These are phyloP conservation scores for Ogataea henricii DNA, from an alignment of 805 yeast species.

Conservation along the genomic window DNA sequence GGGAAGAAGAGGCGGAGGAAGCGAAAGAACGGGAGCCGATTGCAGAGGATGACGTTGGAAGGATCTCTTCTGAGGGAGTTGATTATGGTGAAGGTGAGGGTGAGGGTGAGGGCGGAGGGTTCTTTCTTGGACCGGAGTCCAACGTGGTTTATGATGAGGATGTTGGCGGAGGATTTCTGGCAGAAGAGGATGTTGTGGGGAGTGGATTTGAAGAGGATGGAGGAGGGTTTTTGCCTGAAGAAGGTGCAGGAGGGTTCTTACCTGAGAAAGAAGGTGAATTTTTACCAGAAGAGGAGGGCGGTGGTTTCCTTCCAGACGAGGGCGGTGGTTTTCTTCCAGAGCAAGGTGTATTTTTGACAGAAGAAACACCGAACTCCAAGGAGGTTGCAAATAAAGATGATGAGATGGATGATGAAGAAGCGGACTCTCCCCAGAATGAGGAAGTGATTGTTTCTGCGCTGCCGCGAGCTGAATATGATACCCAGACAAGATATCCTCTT, in stretches of 20 bases:
- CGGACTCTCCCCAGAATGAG: no score
- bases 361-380: no score
- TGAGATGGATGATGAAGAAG: background rate
- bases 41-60: no score
- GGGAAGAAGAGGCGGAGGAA: slow-evolving; percentile 23
- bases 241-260: slow-evolving; percentile 3
- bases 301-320: slow-evolving; percentile 12
- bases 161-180: slow-evolving; percentile 11
- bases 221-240: slow-evolving; percentile 4
- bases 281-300: slow-evolving; percentile 1
- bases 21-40: no score
- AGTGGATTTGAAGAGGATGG: slow-evolving; percentile 7
- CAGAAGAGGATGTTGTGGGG: no score
- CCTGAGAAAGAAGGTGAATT: background rate
- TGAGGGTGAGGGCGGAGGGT: slow-evolving; percentile 19
- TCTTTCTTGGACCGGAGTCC: slow-evolving; percentile 6
- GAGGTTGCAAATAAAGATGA: no score
- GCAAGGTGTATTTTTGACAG: slow-evolving; percentile 9
- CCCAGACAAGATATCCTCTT: background rate
- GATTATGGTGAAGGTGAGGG: no score
- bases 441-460: no score
- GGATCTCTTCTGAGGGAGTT: no score
- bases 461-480: background rate
- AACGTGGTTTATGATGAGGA: slow-evolving; percentile 4
- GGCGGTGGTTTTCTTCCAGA: slow-evolving; percentile 28